phyloP scores from a whole-genome alignment of 1,284 basidiomycete species.

The Mycosarcoma maydis region DNA sequence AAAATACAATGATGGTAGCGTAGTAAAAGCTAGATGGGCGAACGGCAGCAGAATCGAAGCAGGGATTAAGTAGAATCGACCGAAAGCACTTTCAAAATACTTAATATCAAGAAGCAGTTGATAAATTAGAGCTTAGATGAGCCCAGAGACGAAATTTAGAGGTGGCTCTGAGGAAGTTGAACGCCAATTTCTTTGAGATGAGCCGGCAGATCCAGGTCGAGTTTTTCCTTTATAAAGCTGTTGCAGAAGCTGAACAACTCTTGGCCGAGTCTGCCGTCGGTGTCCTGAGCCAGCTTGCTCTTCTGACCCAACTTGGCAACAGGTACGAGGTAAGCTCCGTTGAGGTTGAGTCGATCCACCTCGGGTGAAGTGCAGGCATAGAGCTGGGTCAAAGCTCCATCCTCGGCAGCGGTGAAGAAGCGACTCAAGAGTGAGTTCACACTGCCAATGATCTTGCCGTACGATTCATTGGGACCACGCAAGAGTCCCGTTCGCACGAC shows the following conservation, averaged over 20 bases:
- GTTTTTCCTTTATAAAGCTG: slow-evolving; percentile 39
- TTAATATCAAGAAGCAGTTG: too few species aligned
- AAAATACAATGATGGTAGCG: too few species aligned
- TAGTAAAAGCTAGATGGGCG: too few species aligned
- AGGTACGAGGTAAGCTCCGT: slow-evolving; percentile 60
- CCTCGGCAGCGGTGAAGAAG: slow-evolving; percentile 41
- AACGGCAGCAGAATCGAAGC: too few species aligned
- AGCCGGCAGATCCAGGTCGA: slow-evolving; percentile 25
- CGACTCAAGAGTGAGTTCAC: slow-evolving; percentile 22
- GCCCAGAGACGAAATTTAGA: slow-evolving; percentile 3
- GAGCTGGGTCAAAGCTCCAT: slow-evolving; percentile 63
- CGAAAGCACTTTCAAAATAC: too few species aligned
- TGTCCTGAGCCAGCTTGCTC: slow-evolving; percentile 36
- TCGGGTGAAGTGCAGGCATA: slow-evolving; percentile 63
- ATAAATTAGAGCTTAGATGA: too few species aligned
- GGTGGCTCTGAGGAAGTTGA: slow-evolving; percentile 32
- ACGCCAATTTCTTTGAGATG: slow-evolving; percentile 29
- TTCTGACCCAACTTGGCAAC: slow-evolving; percentile 51
- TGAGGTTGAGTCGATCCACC: slow-evolving; percentile 52
- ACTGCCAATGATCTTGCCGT: slow-evolving; percentile 29
- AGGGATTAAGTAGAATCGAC: too few species aligned
- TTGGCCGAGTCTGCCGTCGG: slow-evolving; percentile 31
- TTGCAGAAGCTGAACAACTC: slow-evolving; percentile 49
- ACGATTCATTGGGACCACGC: slow-evolving; percentile 31
- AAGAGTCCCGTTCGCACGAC: slow-evolving; percentile 31